phyloP scores from a whole-genome alignment of 768 basidiomycete genomes.

The Lanmaoa pseudosensibilis region DNA sequence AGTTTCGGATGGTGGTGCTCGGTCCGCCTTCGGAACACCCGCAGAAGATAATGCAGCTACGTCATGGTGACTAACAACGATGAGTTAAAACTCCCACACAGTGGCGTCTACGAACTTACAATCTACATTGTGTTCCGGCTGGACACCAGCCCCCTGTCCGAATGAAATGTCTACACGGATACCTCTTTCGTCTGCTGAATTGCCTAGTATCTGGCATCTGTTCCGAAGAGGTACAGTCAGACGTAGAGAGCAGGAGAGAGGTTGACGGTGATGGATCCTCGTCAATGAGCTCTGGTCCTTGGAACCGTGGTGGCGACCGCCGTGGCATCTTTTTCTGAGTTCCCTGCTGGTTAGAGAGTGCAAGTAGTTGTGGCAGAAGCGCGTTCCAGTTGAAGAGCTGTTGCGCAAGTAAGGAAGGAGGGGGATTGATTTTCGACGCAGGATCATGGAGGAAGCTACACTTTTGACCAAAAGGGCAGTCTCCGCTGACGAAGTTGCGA shows the following conservation, averaged over 20 bases:
- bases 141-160: slow-evolving; percentile 46
- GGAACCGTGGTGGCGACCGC: slow-evolving; percentile 6
- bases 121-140: slow-evolving; percentile 40
- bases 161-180: slow-evolving; percentile 42
- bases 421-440: slow-evolving; percentile 5
- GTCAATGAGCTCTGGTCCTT: slow-evolving; percentile 13
- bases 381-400: slow-evolving; percentile 19
- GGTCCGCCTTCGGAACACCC: slow-evolving; percentile 9
- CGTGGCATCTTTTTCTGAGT: not conserved
- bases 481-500: slow-evolving; percentile 36
- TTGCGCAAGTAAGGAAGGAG: slow-evolving; percentile 17
- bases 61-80: slow-evolving; percentile 21
- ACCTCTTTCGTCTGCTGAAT: slow-evolving; percentile 28
- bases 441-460: slow-evolving; percentile 44
- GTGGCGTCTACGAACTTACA: slow-evolving; percentile 33
- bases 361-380: slow-evolving; percentile 16
- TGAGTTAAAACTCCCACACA: not conserved
- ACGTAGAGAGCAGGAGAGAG: slow-evolving; percentile 25
- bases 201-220: not conserved
- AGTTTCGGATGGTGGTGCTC: slow-evolving; percentile 1
- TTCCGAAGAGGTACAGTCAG: slow-evolving; percentile 20
- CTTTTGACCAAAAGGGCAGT: slow-evolving; percentile 38
- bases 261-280: slow-evolving; percentile 20
- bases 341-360: slow-evolving; percentile 9
- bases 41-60: slow-evolving; percentile 24